phyloP scores from a whole-genome alignment of 108 stramenopile species.

The Heterococcus sp. region DNA sequence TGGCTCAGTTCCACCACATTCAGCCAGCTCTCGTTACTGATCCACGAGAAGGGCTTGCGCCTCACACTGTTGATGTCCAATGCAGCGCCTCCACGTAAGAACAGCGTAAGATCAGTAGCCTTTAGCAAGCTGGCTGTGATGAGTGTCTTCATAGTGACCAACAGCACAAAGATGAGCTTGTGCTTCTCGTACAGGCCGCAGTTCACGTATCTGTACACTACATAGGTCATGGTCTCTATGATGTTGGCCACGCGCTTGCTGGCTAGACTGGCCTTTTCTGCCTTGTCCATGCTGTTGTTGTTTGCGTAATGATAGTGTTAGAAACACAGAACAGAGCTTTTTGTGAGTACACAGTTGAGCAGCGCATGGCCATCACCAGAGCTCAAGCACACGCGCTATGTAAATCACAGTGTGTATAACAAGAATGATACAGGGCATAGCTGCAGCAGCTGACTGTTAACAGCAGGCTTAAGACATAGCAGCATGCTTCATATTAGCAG shows the following conservation, averaged over 20 bases:
- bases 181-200: conserved; percentile 83
- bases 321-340: too few species aligned
- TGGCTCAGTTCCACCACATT: conserved; percentile 74
- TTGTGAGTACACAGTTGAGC: too few species aligned
- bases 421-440: too few species aligned
- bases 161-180: conserved; percentile 79
- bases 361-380: too few species aligned
- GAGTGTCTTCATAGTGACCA: conserved; percentile 81
- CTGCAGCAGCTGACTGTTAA: too few species aligned
- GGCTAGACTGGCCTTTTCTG: conserved; percentile 74
- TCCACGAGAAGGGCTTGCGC: conserved; percentile 80
- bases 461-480: too few species aligned
- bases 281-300: conserved; percentile 73
- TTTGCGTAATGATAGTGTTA: too few species aligned
- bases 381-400: too few species aligned
- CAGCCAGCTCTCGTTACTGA: conserved; percentile 77
- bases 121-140: conserved; percentile 71
- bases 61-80: conserved; percentile 70
- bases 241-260: conserved; percentile 80
- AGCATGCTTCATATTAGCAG: too few species aligned
- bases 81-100: conserved; percentile 80
- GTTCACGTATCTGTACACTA: conserved; percentile 83
- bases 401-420: too few species aligned
- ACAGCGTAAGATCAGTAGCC: conserved; percentile 67
- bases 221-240: conserved; percentile 85